These are phyloP conservation scores for Rhizopogon vulgaris DNA, from an alignment of 768 basidiomycete species.

Conservation along the genomic window DNA sequence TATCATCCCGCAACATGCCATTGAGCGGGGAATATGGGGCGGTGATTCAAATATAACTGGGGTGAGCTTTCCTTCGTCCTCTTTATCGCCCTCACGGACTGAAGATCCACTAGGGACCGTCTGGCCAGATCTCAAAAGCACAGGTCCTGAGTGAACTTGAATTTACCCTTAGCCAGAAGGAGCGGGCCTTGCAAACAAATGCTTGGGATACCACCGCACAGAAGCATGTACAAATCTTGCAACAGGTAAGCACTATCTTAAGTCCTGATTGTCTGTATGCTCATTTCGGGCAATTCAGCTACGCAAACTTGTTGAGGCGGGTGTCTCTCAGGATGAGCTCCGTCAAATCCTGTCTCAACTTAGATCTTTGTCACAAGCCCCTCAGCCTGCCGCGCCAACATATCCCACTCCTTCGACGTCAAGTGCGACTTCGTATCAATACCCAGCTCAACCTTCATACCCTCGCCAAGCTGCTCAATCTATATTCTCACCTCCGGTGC, in stretches of 20 bases:
- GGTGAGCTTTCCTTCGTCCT: constrained; percentile 27
- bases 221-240: constrained; percentile 71
- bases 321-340: constrained; percentile 76
- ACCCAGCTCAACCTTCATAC: constrained; percentile 27
- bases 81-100: neutral
- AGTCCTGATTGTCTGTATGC: constrained; percentile 1
- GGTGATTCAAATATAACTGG: constrained; percentile 36
- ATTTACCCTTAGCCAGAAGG: constrained; percentile 75
- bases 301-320: constrained; percentile 67
- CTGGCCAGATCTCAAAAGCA: constrained; percentile 55
- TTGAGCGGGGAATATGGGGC: constrained; percentile 84
- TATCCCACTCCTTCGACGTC: constrained; percentile 11
- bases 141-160: constrained; percentile 84
- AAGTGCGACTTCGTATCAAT: constrained; percentile 20
- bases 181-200: constrained; percentile 63
- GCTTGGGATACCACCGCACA: constrained; percentile 65
- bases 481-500: constrained; percentile 22
- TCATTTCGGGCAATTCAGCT: constrained; percentile 35
- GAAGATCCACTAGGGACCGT: constrained; percentile 20
- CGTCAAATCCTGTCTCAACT: constrained; percentile 70
- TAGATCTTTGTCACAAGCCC: constrained; percentile 50
- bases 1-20: constrained; percentile 65
- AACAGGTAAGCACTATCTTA: constrained; percentile 53
- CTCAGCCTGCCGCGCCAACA: constrained; percentile 28
- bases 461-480: constrained; percentile 12